Conservation (phyloP, 2,329 filamentous ascomycete species). For the Raffaelea albimanens region DNA sequence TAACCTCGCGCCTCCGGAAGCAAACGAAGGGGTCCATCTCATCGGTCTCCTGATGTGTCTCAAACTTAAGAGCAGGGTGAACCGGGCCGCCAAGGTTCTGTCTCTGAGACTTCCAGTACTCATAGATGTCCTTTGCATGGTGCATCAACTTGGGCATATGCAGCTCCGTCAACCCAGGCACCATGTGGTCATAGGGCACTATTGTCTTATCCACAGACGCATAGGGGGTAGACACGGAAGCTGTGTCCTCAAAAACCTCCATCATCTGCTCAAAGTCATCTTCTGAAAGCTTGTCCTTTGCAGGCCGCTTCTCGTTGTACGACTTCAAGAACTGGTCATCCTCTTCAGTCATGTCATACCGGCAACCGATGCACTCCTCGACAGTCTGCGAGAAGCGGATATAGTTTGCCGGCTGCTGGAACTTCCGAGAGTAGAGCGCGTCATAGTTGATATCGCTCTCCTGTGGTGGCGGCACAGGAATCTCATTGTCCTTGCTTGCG, state of each 20-base stretch:
- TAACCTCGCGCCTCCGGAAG: conserved; percentile 88
- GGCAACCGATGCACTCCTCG: conserved; percentile 82
- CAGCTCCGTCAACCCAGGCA: conserved; percentile 51
- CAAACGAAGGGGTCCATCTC: conserved; percentile 97
- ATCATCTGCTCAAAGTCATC: conserved; percentile 91
- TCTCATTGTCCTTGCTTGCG: conserved; percentile 49
- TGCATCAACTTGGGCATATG: conserved; percentile 38
- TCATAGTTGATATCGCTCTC: conserved; percentile 71
- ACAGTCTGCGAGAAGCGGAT: conserved; percentile 98
- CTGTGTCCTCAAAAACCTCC: conserved; percentile 87
- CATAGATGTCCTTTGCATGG: conserved; percentile 71
- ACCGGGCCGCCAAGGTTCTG: conserved; percentile 60
- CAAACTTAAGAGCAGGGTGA: conserved; percentile 78
- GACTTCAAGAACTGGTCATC: conserved; percentile 77
- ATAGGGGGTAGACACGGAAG: conserved; percentile 74
- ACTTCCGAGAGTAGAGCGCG: conserved; percentile 69
- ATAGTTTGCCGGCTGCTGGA: conserved; percentile 81
- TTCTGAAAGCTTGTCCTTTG: conserved; percentile 62
- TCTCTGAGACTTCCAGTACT: conserved; percentile 75
- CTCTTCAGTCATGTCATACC: conserved; percentile 90
- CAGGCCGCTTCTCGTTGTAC: conserved; percentile 68
- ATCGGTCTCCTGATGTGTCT: conserved; percentile 88
- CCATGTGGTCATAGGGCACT: conserved; percentile 67
- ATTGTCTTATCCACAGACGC: conserved; percentile 84
- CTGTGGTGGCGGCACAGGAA: conserved; percentile 55